phyloP scores from a whole-genome alignment of 495 filamentous ascomycete species.

The Penicillium canariense region DNA sequence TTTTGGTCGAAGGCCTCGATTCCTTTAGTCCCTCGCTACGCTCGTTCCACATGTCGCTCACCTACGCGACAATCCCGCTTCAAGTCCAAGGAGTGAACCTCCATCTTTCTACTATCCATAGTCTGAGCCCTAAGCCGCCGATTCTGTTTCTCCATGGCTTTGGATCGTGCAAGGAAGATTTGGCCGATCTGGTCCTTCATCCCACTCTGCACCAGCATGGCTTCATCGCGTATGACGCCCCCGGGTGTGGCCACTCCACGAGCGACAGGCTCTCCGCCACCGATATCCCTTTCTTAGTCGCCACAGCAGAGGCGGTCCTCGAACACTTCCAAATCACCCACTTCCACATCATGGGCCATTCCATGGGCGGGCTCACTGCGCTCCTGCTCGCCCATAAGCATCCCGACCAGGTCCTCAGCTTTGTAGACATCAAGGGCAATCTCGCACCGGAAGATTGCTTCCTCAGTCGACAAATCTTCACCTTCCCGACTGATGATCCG shows the following conservation, averaged over 20 bases:
- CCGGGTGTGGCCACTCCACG: slow-evolving; percentile 24
- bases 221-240: slow-evolving; percentile 29
- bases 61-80: slow-evolving; percentile 12
- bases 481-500: slow-evolving; percentile 16
- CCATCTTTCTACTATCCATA: slow-evolving; percentile 23
- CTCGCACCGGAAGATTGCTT: slow-evolving; percentile 34
- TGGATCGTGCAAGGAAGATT: slow-evolving; percentile 34
- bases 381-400: slow-evolving; percentile 19
- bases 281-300: slow-evolving; percentile 31
- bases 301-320: slow-evolving; percentile 22
- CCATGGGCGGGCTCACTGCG: slow-evolving; percentile 30
- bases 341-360: slow-evolving; percentile 31
- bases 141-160: slow-evolving; percentile 32
- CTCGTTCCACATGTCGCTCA: slow-evolving; percentile 13
- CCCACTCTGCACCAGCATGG: slow-evolving; percentile 18
- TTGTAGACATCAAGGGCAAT: slow-evolving; percentile 33
- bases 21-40: not conserved
- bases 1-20: not conserved
- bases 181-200: slow-evolving; percentile 23
- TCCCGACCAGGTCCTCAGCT: slow-evolving; percentile 24
- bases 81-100: slow-evolving; percentile 20
- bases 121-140: slow-evolving; percentile 13
- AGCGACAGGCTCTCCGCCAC: slow-evolving; percentile 21
- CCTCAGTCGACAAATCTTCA: slow-evolving; percentile 30
- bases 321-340: slow-evolving; percentile 19